Base-by-base conservation (phyloP, 2,329 filamentous ascomycete genomes). In the Furcasterigmium furcatum region DNA sequence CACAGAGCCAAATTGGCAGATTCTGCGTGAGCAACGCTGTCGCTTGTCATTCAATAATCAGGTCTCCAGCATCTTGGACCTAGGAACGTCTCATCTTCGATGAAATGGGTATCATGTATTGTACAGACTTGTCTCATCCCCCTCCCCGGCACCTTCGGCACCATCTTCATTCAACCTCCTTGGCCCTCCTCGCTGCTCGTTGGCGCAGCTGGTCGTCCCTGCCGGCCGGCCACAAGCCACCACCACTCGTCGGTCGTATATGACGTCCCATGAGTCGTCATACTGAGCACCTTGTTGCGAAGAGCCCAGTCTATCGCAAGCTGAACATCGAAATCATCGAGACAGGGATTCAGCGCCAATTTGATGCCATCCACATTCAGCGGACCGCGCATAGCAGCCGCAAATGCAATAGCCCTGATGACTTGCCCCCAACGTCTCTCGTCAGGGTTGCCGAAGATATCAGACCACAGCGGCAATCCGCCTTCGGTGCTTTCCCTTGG, bases 381-480 rank as follows among this genome's bases (percentile, higher is more conserved):
- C 1, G 82, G 77, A 0, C 85, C 79, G 46, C 84, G 73, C 16
- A 79, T 82, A 1, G 84, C 80, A 27, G 87, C 63, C 24, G 78
- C 68, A 49, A 87, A 82, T 27, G 82, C 68, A 3, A 88, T 72
- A 5, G 82, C 76, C 5, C 79, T 75, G 5, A 89, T 60, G 10
- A 85, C 72, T 51, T 81, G 76, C 44, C 77, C 74, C 85, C 87
- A 91, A 45, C 82, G 74, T 1, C 69, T 64, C n/a, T 61, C 61
- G 48, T 88, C 75, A 1, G 79, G 55, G 6, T 75, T 67, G 8
- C 79, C 82, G 49, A 85, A 80, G 48, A 91, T 82, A 59, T 86
- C 84, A 43, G 81, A 77, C 87, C 87, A 91, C 43, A 88, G 75
- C 0, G 87, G 87, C 4, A 88, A 68, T 35, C 79, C 76, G 10